Evolutionary conservation across 805 yeast species (phyloP), one percentile per base, ranked within the genome.

Genomic region (Candida boleticola): DNA sequence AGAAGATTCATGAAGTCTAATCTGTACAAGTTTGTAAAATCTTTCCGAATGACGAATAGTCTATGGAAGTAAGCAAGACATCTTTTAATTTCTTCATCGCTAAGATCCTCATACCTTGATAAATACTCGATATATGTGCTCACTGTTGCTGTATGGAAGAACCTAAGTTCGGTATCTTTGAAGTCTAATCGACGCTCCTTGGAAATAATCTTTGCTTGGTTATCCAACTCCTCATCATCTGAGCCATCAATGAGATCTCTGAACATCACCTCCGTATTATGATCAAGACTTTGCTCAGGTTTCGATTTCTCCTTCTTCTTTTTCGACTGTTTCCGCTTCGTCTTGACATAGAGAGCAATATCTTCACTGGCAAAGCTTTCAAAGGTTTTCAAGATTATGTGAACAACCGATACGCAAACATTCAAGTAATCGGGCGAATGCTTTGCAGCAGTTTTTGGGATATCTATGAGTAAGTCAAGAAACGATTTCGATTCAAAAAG

Each of bases 1-100:
- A 85, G 63, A 52, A 85, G 64, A 21, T 75, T 52, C 74, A 92
- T 76, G 55, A 93, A 80, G 57, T 90, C 97, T 26, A 93, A 56
- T 39, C 96, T 68, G 52, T 73, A 82, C 26, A 77, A 63, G 0
- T 81, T 67, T 32, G 81, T 79, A 39, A 71, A 74, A 43, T 85
- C 83, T 31, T 79, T 74, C 37, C 79, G 72, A 2, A 63, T 52
- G 37, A 83, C 81, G 49, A 89, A 80, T 1, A 88, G 61, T 23
- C 86, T 68, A 54, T 86, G 88, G 54, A 89, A 80, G 54, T 78
- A 92, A 0, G 83, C 68, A 6, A 93, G 56, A 9, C 84, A 81
- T 37, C 75, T 72, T 49, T 80, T 82, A 35, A 92, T 64, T 37
- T 81, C 82, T 10, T 64, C 71, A 41, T 79, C 79, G 1, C 74